Conservation (phyloP, 352 stramenopile genomes). For the Phytophthora citricola region DNA sequence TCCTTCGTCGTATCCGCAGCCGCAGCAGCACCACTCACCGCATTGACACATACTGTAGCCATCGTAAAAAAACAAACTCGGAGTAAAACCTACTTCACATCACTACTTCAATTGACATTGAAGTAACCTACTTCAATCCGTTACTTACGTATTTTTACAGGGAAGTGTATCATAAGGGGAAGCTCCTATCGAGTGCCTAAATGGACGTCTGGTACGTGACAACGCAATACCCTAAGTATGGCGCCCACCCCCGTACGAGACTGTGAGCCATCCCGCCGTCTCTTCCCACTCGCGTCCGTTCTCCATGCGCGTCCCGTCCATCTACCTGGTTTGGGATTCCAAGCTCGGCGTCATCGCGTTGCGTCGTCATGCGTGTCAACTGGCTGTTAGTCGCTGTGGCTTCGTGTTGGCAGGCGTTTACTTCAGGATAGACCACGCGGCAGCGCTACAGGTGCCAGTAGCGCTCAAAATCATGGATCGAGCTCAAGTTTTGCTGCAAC, state of each 20-base stretch:
- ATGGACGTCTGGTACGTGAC: slow-evolving; percentile 85
- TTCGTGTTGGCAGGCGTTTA: slow-evolving; percentile 83
- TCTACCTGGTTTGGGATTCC: slow-evolving; percentile 77
- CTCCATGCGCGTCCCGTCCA: slow-evolving; percentile 63
- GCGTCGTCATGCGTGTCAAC: slow-evolving; percentile 68
- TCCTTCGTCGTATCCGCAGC: slow-evolving; percentile 13
- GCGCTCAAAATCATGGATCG: slow-evolving; percentile 88
- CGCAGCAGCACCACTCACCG: slow-evolving; percentile 6
- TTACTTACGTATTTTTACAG: slow-evolving; percentile 4
- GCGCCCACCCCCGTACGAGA: slow-evolving; percentile 63
- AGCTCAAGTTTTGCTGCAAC: slow-evolving; percentile 67
- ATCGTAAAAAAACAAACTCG: slow-evolving; percentile 24
- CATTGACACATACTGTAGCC: slow-evolving; percentile 47
- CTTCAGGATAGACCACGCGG: slow-evolving; percentile 60
- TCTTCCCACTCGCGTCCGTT: slow-evolving; percentile 52
- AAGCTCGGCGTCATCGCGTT: slow-evolving; percentile 73
- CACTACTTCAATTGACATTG: too few species aligned
- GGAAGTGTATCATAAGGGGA: slow-evolving; percentile 12
- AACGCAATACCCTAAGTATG: slow-evolving; percentile 61
- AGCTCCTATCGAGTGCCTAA: neutral
- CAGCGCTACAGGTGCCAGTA: slow-evolving; percentile 59
- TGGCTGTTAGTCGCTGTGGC: slow-evolving; percentile 80
- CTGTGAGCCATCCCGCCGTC: slow-evolving; percentile 60
- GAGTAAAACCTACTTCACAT: slow-evolving; percentile 12
- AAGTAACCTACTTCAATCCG: slow-evolving; percentile 5